Evolutionary conservation across 371 early-diverging fungal species (phyloP).

Genomic region (Mucor saturninus): DNA sequence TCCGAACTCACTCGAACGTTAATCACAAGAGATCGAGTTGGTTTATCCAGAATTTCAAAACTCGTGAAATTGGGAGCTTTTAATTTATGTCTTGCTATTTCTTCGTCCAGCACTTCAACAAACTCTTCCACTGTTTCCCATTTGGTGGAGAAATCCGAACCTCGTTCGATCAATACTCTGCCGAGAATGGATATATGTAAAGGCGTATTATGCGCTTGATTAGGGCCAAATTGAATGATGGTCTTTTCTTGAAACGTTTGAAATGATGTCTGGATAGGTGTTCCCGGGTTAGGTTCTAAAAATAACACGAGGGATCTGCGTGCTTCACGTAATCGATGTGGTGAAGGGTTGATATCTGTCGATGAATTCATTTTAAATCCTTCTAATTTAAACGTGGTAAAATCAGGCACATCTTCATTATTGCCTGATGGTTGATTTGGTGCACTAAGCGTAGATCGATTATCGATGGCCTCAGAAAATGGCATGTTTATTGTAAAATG

Average conservation of each 20-base stretch:
- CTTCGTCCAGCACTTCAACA: conserved; percentile 19
- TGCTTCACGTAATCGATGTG: conserved; percentile 36
- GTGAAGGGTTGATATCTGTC: conserved; percentile 26
- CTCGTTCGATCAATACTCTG: conserved; percentile 30
- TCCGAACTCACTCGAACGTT: conserved; percentile 21
- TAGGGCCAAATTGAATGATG: conserved; percentile 33
- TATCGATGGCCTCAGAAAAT: conserved; percentile 19
- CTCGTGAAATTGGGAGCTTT: conserved; percentile 32
- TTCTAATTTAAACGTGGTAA: conserved; percentile 35
- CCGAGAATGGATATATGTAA: conserved; percentile 32
- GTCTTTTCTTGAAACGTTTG: conserved; percentile 36
- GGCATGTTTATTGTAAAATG: conserved; percentile 7
- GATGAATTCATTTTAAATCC: conserved; percentile 32
- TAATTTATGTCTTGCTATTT: conserved; percentile 14
- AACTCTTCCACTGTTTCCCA: conserved; percentile 33
- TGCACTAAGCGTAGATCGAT: conserved; percentile 22
- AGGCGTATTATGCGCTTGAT: conserved; percentile 37
- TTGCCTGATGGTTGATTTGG: conserved; percentile 2
- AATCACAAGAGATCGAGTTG: conserved; percentile 32
- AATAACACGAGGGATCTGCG: conserved; percentile 36
- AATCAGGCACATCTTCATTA: conserved; percentile 18
- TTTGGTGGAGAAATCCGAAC: conserved; percentile 28
- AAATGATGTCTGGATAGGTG: conserved; percentile 33
- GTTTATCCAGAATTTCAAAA: conserved; percentile 33
- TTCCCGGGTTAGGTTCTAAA: conserved; percentile 31